A percentile compares a stretch with the other conserved stretches of the same genome.
These are phyloP conservation scores for Luvunga scandens DNA, from an alignment of 345 rosid genomes.

Conservation along the genomic window DNA sequence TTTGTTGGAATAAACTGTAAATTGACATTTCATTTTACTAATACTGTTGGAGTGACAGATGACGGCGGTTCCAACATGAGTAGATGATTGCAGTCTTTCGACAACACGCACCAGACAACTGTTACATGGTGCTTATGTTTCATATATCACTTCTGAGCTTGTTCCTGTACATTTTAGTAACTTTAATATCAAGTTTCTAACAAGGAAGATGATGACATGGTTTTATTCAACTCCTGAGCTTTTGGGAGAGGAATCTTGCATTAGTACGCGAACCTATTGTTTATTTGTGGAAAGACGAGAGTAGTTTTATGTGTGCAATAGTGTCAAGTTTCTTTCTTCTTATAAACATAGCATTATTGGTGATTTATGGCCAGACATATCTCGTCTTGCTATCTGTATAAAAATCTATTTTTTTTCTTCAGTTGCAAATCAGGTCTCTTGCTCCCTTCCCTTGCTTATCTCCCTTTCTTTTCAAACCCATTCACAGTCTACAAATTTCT, in stretches of 20 bases:
- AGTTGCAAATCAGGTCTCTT: no score
- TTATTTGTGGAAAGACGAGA: neutral
- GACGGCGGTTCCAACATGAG: constrained; percentile 15
- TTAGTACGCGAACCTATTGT: neutral
- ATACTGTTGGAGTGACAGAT: constrained; percentile 14
- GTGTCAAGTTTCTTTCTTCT: neutral
- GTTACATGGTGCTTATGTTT: neutral
- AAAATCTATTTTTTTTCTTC: neutral
- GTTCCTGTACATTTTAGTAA: neutral
- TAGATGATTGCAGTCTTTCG: neutral
- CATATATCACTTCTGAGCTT: neutral
- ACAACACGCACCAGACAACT: neutral
- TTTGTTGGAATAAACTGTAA: constrained; percentile 16
- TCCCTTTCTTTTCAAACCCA: no score
- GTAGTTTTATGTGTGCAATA: neutral
- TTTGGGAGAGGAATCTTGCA: neutral
- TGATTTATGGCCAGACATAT: neutral
- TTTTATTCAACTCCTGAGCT: neutral
- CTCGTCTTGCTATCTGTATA: neutral
- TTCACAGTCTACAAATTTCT: no score
- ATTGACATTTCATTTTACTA: neutral
- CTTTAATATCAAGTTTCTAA: neutral
- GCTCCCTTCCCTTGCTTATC: no score
- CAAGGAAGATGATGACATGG: neutral
- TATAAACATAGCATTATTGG: neutral